phyloP scores from a whole-genome alignment of 768 basidiomycete genomes.

The Suillus clintonianus region DNA sequence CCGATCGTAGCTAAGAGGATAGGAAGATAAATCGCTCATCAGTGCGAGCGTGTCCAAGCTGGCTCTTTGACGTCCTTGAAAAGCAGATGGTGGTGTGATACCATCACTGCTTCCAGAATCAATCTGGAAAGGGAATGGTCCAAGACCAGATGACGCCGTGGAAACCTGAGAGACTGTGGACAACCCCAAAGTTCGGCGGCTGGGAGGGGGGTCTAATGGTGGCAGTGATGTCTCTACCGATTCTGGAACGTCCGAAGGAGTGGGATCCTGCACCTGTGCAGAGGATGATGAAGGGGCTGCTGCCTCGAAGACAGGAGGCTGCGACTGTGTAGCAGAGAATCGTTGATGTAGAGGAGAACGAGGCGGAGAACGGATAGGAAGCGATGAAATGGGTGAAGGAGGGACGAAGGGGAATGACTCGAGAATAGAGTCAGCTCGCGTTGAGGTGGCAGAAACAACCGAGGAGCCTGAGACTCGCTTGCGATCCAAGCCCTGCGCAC shows the following conservation, averaged over 20 bases:
- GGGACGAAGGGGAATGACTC: constrained; percentile 90
- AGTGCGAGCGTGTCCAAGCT: constrained; percentile 85
- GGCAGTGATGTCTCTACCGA: constrained; percentile 34
- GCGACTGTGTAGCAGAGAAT: constrained; percentile 35
- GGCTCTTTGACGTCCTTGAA: constrained; percentile 61
- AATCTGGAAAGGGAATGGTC: constrained; percentile 86
- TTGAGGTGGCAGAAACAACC: constrained; percentile 65
- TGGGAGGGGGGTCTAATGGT: constrained; percentile 49
- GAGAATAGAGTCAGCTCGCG: constrained; percentile 79
- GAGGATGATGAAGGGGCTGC: background rate
- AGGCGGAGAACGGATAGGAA: constrained; percentile 73
- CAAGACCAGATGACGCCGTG: constrained; percentile 77
- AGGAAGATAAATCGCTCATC: constrained; percentile 81
- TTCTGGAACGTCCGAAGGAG: constrained; percentile 22
- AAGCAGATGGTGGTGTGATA: constrained; percentile 34
- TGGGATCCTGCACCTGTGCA: background rate
- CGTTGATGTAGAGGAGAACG: constrained; percentile 72
- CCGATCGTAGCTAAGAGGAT: constrained; percentile 73
- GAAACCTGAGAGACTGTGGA: constrained; percentile 79
- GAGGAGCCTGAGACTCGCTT: constrained; percentile 67
- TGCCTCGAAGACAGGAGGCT: constrained; percentile 5
- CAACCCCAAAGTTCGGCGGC: constrained; percentile 64
- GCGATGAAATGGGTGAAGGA: constrained; percentile 84
- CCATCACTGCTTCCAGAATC: constrained; percentile 55
- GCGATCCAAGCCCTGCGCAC: constrained; percentile 51